Conservation (phyloP, 73 alveolate species). For the Chromera velia region DNA sequence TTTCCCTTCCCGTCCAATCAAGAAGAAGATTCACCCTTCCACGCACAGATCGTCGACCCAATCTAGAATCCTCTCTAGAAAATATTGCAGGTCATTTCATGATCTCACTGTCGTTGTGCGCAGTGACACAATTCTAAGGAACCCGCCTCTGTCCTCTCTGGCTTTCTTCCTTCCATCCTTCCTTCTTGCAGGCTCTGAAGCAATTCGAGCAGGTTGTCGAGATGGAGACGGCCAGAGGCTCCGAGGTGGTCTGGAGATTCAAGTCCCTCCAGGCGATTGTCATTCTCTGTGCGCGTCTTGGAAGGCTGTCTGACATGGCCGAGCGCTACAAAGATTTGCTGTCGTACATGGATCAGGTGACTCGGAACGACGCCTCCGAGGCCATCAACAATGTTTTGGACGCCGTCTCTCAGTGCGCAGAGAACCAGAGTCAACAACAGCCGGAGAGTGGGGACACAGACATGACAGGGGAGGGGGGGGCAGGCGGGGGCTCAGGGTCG, state of each 20-base stretch:
- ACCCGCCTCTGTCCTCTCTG: too few relatives aligned
- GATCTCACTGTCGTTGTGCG: too few relatives aligned
- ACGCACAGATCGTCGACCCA: too few relatives aligned
- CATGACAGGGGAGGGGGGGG: too few relatives aligned
- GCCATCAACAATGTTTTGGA: slow-evolving; percentile 60
- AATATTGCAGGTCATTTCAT: too few relatives aligned
- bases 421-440: too few relatives aligned
- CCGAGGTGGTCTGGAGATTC: slow-evolving; percentile 61
- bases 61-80: too few relatives aligned
- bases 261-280: slow-evolving; percentile 65
- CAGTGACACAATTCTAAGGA: too few relatives aligned
- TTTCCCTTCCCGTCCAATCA: not conserved
- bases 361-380: slow-evolving; percentile 63
- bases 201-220: slow-evolving; percentile 52
- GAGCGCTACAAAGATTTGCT: slow-evolving; percentile 45
- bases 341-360: slow-evolving; percentile 60
- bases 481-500: too few relatives aligned
- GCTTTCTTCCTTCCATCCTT: not conserved
- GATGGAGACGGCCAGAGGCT: slow-evolving; percentile 55
- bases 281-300: slow-evolving; percentile 42
- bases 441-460: too few relatives aligned
- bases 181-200: slow-evolving; percentile 23
- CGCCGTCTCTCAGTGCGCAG: too few relatives aligned
- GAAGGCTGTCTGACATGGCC: slow-evolving; percentile 52
- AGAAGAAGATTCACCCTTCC: too few relatives aligned